These are phyloP conservation scores for Prunus padus DNA, from an alignment of 306 rosid genomes.

Conservation along the genomic window DNA sequence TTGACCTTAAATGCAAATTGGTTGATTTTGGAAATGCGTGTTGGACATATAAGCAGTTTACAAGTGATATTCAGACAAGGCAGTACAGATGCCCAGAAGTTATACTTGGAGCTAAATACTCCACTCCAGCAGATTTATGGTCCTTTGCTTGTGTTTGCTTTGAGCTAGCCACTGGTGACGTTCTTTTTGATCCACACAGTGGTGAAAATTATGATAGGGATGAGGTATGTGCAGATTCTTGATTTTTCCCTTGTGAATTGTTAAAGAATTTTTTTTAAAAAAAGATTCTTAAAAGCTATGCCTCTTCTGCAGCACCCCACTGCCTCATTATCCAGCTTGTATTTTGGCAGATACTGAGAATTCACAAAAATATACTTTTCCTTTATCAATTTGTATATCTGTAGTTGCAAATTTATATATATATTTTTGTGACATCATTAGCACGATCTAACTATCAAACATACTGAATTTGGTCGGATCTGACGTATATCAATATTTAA, in stretches of 20 bases:
- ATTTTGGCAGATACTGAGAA: not conserved
- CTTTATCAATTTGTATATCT: not conserved
- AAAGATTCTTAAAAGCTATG: not conserved
- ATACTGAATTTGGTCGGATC: not conserved
- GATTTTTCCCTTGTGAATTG: not conserved
- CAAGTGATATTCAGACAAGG: constrained; percentile 84
- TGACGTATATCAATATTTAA: not conserved
- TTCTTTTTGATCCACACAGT: constrained; percentile 86
- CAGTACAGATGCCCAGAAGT: constrained; percentile 92
- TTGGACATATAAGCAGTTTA: constrained; percentile 86
- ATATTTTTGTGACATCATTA: not conserved
- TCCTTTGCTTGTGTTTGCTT: constrained; percentile 88
- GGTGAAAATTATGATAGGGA: constrained; percentile 87
- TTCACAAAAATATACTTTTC: not conserved
- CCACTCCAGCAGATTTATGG: constrained; percentile 86
- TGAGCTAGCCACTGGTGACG: constrained; percentile 87
- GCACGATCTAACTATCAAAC: not conserved
- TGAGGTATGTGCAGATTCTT: constrained; percentile 50
- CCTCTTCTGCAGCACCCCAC: not conserved
- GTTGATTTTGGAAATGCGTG: constrained; percentile 94
- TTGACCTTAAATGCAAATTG: constrained; percentile 75
- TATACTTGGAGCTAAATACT: constrained; percentile 82
- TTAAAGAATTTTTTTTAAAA: not conserved
- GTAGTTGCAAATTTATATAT: not conserved
- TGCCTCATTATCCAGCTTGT: not conserved